These are phyloP conservation scores for Lasiosphaeria miniovina DNA, from an alignment of 495 filamentous ascomycete genomes.

Conservation along the genomic window DNA sequence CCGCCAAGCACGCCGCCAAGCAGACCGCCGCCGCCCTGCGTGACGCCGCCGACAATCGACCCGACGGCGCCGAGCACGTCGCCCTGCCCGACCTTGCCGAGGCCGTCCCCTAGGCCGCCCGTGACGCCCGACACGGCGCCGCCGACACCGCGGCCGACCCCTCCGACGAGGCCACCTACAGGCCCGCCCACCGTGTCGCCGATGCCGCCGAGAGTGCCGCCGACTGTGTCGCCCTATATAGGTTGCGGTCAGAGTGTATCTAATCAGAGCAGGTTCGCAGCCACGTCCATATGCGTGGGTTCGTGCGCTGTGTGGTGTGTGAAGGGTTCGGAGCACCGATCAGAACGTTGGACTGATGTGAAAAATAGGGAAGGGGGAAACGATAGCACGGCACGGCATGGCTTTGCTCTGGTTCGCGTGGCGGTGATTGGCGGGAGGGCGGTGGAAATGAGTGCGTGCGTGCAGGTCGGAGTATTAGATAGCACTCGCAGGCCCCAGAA, in stretches of 20 bases:
- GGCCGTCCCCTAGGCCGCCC: constrained; percentile 22
- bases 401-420: background rate
- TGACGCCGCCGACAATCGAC: constrained; percentile 21
- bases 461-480: no score
- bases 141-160: constrained; percentile 22
- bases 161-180: constrained; percentile 24
- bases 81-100: constrained; percentile 26
- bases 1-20: constrained; percentile 25
- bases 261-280: constrained; percentile 9
- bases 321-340: background rate
- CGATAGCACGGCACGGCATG: background rate
- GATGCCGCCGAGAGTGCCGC: constrained; percentile 24
- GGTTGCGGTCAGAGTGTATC: no score
- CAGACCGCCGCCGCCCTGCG: constrained; percentile 22
- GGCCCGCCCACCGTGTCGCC: constrained; percentile 25
- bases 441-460: no score
- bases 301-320: background rate
- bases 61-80: constrained; percentile 27
- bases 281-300: constrained; percentile 17
- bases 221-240: constrained; percentile 24
- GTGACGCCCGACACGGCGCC: constrained; percentile 22
- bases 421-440: no score
- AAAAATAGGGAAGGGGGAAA: background rate
- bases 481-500: no score
- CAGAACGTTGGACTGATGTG: background rate